Evolutionary conservation across 306 rosid genomes (phyloP), one percentile per base, ranked within the genome.

Genomic region (Dryas octopetala): DNA sequence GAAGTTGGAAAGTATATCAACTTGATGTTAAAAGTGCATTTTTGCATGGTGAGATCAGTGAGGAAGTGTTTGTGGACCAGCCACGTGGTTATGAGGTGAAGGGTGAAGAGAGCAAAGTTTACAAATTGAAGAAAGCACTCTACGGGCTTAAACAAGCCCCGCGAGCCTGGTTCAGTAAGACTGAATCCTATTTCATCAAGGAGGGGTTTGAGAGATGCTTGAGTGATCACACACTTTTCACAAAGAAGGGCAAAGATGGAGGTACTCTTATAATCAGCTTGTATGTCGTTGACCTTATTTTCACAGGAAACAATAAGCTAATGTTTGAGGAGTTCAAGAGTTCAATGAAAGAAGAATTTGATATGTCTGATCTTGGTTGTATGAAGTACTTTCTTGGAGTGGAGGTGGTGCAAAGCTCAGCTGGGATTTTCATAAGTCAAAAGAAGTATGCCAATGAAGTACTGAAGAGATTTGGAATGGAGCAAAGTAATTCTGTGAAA

Each of bases 381-480:
- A 19, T 19, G 19, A 19, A 19, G 19, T 19, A 19, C 19, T 19
- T 19, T 19, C 19, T 19, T 19, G 19, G 3, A 19, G 0, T 0
- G 2, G 43, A 60, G 7, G 38, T 60, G 0, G 0, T 19, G 0
- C 6, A 1, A 0, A 60, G 0, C 4, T 0, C 9, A 2, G 23
- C 14, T 53, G 58, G 23, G 1, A 53, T 53, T 0, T 53, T 53
- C 0, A 16, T 53, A 0, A 16, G 58, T 2, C 58, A 16, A 1
- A 17, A 1, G 0, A 53, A 53, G 23, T 53, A 53, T 49, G 16
- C 53, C 11, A 49, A 49, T 19, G 53, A 11, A 1, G 53, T 50
- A 5, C 53, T 11, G 3, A 5, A 1, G 0, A 51, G 3, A 4
- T 51, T 51, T 9, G 3, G 53, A 13, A 49, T 49, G 53, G 16